Evolutionary conservation across 139 green algal genomes (phyloP).

Genomic region (Parachlorella kessleri): DNA sequence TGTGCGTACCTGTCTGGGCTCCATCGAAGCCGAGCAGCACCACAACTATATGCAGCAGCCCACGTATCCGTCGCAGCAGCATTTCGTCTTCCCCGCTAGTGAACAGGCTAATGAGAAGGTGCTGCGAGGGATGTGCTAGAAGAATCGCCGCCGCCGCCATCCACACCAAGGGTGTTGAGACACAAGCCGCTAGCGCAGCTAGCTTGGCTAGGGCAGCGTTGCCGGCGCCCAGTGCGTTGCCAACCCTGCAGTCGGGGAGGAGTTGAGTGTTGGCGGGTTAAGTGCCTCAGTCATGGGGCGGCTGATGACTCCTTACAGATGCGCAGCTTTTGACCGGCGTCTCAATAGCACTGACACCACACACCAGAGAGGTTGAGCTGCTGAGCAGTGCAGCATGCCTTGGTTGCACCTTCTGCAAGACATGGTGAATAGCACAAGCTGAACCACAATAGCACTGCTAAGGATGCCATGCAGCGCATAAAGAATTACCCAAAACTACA

Average conservation of each 20-base stretch:
- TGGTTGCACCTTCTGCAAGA: neutral
- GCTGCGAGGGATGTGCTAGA: conserved; percentile 32
- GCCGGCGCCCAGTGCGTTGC: conserved; percentile 51
- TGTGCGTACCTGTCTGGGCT: conserved; percentile 25
- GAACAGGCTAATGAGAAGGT: conserved; percentile 47
- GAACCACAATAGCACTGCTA: neutral
- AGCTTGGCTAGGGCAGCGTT: conserved; percentile 16
- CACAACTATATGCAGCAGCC: conserved; percentile 53
- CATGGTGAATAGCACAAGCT: neutral
- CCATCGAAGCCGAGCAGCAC: conserved; percentile 52
- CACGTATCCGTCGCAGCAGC: conserved; percentile 41
- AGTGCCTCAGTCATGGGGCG: neutral
- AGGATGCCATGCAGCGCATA: neutral
- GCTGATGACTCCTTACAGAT: no score
- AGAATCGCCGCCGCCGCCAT: conserved; percentile 32
- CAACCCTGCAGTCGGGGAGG: conserved; percentile 39
- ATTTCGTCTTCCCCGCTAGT: conserved; percentile 23
- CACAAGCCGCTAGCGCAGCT: conserved; percentile 15
- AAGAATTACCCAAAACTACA: no score
- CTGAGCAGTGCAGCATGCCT: neutral
- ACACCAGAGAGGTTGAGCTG: conserved; percentile 33
- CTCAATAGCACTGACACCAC: conserved; percentile 39
- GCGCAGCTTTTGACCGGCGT: no score
- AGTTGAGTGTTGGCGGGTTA: conserved; percentile 6
- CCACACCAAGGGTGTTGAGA: conserved; percentile 47